Evolutionary conservation across 164 flowering plant genomes (phyloP), one percentile per base, ranked within the genome.

Genomic region (Liquidambar formosana): DNA sequence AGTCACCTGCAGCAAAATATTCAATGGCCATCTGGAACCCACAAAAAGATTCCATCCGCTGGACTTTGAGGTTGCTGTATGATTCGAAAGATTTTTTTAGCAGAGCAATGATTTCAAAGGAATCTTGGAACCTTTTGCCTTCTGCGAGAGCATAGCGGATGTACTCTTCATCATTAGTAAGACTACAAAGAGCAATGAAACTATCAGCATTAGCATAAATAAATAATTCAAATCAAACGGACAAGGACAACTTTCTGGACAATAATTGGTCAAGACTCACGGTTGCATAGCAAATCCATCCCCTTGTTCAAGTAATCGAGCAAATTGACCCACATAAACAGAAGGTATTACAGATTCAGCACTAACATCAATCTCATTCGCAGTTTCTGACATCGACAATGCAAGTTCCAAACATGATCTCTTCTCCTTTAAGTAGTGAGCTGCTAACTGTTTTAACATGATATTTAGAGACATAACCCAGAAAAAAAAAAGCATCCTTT

Each of bases 111-210:
- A 93, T 96, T 77, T 93, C 97, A 81, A 70, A 85, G 47, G 99
- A 84, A 75, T 93, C 98, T 75, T 86, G 91, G 62, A 86, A 90
- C 72, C 95, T 85, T 78, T 89, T 93, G 65, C 88, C 98, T 83
- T 93, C 98, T 43, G 83, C 77, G 72, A 90, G 80, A 66, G 87
- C 79, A 72, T 84, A 87, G 46, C 69, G 84, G 41, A 75, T 73
- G 75, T 85, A 96, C 69, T 93, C 99, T 69, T 85, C 88, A 84
- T 96, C 99, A n/a, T n/a, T n/a, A 21, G 87, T 81, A 57, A 95
- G 82, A 61, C 99, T 95, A 92, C 76, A 87, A 48, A 62, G 13
- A 38, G n/a, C 63, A 78, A 57, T 44, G 13, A n/a, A 49, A 70
- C 60, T 10, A 57, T 70, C 63, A 75, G 70, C 22, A 74, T 51